Evolutionary conservation across 352 stramenopile genomes (phyloP).

Genomic region (Pythium vanterpoolii): DNA sequence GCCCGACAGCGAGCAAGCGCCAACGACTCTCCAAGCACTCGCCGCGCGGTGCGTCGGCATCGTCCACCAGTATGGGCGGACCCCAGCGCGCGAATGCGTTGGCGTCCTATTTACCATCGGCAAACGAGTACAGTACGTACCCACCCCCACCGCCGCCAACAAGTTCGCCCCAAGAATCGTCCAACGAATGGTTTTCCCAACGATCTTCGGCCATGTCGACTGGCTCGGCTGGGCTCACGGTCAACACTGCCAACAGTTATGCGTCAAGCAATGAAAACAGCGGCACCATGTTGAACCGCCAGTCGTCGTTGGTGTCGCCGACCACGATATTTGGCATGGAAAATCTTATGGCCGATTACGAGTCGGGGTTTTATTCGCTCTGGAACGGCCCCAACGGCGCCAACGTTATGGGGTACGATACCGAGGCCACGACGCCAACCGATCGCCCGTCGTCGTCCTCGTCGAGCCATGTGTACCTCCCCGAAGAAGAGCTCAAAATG

Average conservation of each 20-base stretch:
- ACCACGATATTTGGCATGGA: slow-evolving; percentile 55
- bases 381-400: slow-evolving; percentile 46
- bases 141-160: background rate
- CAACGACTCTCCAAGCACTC: slow-evolving; percentile 9
- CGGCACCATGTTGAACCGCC: background rate
- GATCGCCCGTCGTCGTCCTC: background rate
- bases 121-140: slow-evolving; percentile 10
- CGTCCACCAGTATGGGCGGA: background rate
- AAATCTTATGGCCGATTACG: slow-evolving; percentile 66
- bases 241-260: slow-evolving; percentile 3
- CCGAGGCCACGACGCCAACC: slow-evolving; percentile 18
- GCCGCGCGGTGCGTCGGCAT: background rate
- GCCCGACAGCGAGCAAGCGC: slow-evolving; percentile 3
- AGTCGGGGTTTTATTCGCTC: slow-evolving; percentile 64
- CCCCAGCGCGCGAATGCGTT: slow-evolving; percentile 7
- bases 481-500: slow-evolving; percentile 72
- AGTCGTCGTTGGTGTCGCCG: slow-evolving; percentile 36
- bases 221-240: background rate
- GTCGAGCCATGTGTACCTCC: slow-evolving; percentile 34
- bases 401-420: slow-evolving; percentile 52
- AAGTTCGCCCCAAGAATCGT: background rate
- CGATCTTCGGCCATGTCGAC: background rate
- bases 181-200: slow-evolving; percentile 20
- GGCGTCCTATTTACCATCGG: slow-evolving; percentile 17
- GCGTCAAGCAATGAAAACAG: background rate